Conservation (phyloP, 495 filamentous ascomycete genomes). For the Penicillium salamii region DNA sequence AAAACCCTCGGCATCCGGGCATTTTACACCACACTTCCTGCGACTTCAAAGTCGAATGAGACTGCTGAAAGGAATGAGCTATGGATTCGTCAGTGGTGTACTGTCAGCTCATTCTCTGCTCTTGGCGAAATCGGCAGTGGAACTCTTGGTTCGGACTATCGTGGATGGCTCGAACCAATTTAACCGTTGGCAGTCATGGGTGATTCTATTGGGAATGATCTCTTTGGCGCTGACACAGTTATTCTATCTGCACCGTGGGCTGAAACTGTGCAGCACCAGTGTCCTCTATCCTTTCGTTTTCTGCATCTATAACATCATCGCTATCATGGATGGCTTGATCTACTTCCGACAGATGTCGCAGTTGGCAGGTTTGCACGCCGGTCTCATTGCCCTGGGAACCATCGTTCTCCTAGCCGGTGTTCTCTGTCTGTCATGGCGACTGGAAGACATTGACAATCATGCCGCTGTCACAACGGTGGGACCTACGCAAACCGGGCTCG, state of each 20-base stretch:
- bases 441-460: slow-evolving; percentile 67
- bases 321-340: slow-evolving; percentile 93
- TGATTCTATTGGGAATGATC: slow-evolving; percentile 80
- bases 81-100: slow-evolving; percentile 86
- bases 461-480: slow-evolving; percentile 41
- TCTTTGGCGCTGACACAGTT: slow-evolving; percentile 84
- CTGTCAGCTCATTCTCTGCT: slow-evolving; percentile 90
- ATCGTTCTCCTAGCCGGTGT: slow-evolving; percentile 83
- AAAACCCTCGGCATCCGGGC: slow-evolving; percentile 25
- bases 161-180: slow-evolving; percentile 90
- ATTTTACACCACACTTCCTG: slow-evolving; percentile 45
- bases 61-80: slow-evolving; percentile 84
- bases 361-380: slow-evolving; percentile 69
- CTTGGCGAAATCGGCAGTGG: slow-evolving; percentile 94
- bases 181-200: slow-evolving; percentile 95
- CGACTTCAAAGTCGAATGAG: slow-evolving; percentile 53
- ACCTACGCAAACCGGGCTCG: slow-evolving; percentile 39
- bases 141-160: slow-evolving; percentile 91
- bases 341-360: slow-evolving; percentile 90
- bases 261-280: slow-evolving; percentile 93
- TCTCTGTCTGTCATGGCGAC: slow-evolving; percentile 88
- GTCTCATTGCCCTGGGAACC: slow-evolving; percentile 84
- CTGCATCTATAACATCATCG: slow-evolving; percentile 99
- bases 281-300: slow-evolving; percentile 97
- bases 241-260: slow-evolving; percentile 89